phyloP scores from a whole-genome alignment of 1,139 yeast genomes.

The Saccharomyces hybrid region DNA sequence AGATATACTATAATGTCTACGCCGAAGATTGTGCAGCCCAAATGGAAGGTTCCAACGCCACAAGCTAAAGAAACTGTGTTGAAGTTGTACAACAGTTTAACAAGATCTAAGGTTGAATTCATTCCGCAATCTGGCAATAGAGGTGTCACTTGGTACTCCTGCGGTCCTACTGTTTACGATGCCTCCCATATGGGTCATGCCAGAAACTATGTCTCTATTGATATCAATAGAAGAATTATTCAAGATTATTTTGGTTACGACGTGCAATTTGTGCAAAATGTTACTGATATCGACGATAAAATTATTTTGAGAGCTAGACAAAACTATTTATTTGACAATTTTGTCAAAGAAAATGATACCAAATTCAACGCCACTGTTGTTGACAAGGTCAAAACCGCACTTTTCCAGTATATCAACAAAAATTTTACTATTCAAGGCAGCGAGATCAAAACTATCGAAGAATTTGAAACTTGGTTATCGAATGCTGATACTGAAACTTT shows the following conservation, averaged over 20 bases:
- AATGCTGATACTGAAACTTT: constrained; percentile 43
- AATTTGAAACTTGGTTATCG: constrained; percentile 47
- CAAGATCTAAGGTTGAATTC: constrained; percentile 72
- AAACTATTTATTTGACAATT: constrained; percentile 64
- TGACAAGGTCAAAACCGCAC: constrained; percentile 38
- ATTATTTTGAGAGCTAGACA: constrained; percentile 93
- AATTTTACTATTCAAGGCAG: constrained; percentile 44
- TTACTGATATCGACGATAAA: constrained; percentile 95
- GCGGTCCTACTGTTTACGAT: constrained; percentile 99
- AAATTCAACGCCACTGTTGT: constrained; percentile 30
- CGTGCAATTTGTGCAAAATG: constrained; percentile 84
- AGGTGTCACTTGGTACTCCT: constrained; percentile 87
- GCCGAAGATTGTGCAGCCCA: constrained; percentile 41
- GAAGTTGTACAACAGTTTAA: constrained; percentile 70
- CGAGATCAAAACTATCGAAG: constrained; percentile 26
- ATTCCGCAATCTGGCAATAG: constrained; percentile 50
- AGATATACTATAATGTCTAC: constrained; percentile 18
- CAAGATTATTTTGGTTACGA: constrained; percentile 89
- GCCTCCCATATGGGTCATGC: constrained; percentile 99
- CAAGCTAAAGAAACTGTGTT: constrained; percentile 20
- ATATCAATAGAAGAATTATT: constrained; percentile 80
- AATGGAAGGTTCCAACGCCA: constrained; percentile 3
- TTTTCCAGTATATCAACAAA: constrained; percentile 44
- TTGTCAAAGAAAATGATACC: constrained; percentile 30
- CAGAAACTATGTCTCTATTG: constrained; percentile 89